Percentiles rank a stretch among this genome's conserved stretches.
phyloP scores from a whole-genome alignment of 129 eudicot species.

The Glebionis coronaria region DNA sequence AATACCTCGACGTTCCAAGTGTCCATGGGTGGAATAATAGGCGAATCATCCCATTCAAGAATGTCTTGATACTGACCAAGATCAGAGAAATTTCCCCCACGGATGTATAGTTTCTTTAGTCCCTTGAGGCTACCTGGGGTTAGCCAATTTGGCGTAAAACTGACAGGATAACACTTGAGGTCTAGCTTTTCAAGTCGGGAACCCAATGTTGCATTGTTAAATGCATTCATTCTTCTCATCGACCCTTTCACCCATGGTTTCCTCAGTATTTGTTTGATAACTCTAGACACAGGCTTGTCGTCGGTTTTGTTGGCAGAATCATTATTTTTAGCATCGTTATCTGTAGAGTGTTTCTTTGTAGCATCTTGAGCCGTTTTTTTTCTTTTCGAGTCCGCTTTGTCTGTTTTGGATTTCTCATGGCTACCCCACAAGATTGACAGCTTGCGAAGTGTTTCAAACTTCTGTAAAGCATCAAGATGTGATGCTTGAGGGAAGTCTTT shows the following conservation, averaged over 20 bases:
- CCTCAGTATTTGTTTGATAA: neutral
- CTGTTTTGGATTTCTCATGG: neutral
- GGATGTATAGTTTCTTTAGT: constrained; percentile 46
- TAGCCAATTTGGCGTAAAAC: constrained; percentile 33
- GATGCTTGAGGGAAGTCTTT: constrained; percentile 39
- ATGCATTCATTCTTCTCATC: constrained; percentile 23
- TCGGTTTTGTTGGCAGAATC: neutral
- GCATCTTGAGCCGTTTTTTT: neutral
- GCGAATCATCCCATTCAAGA: neutral
- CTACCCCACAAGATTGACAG: constrained; percentile 49
- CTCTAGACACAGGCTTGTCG: neutral
- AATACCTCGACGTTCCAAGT: constrained; percentile 36
- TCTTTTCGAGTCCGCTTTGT: neutral
- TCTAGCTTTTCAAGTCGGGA: constrained; percentile 38
- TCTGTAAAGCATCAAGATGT: constrained; percentile 16
- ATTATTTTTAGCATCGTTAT: too few relatives aligned
- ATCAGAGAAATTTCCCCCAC: constrained; percentile 45
- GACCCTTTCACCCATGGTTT: constrained; percentile 20
- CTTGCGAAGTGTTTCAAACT: constrained; percentile 25
- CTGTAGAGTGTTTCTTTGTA: too few relatives aligned
- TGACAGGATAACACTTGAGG: constrained; percentile 42
- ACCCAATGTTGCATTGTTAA: constrained; percentile 15
- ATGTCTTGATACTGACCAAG: constrained; percentile 29
- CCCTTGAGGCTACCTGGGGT: constrained; percentile 27
- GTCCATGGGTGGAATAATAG: neutral